phyloP scores from a whole-genome alignment of 352 stramenopile genomes.

The Pythium utonaiense region DNA sequence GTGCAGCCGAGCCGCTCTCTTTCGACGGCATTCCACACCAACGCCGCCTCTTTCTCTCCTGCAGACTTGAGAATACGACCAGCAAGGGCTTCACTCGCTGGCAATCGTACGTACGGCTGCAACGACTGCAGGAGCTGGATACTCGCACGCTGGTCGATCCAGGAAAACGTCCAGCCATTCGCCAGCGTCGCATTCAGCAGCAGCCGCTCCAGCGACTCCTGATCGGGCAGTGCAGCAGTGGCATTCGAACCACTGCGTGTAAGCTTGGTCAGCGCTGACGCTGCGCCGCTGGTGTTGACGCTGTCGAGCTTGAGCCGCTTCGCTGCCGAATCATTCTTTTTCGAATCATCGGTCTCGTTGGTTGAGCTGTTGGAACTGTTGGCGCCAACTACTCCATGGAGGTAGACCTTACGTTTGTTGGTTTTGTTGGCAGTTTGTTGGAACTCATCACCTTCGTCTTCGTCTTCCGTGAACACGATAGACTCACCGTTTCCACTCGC shows the following conservation, averaged over 20 bases:
- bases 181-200: conserved; percentile 20
- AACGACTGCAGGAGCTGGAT: conserved; percentile 14
- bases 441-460: conserved; percentile 7
- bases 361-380: neutral
- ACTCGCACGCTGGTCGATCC: conserved; percentile 23
- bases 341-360: conserved; percentile 1
- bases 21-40: conserved; percentile 14
- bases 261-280: conserved; percentile 9
- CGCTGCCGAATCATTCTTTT: conserved; percentile 7
- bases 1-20: conserved; percentile 19
- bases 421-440: neutral
- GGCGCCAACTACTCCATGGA: conserved; percentile 7
- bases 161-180: conserved; percentile 22
- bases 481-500: conserved; percentile 10
- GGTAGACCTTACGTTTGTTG: conserved; percentile 13
- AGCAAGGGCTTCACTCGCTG: conserved; percentile 5
- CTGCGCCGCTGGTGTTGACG: conserved; percentile 1
- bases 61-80: conserved; percentile 10
- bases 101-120: conserved; percentile 9
- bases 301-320: conserved; percentile 5
- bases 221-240: neutral
- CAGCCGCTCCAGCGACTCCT: conserved; percentile 17
- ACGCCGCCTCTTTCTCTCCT: conserved; percentile 12
- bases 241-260: neutral
- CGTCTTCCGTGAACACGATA: conserved; percentile 26